Evolutionary conservation across 2,329 filamentous ascomycete genomes (phyloP).

Genomic region (Cladosporium sp.): DNA sequence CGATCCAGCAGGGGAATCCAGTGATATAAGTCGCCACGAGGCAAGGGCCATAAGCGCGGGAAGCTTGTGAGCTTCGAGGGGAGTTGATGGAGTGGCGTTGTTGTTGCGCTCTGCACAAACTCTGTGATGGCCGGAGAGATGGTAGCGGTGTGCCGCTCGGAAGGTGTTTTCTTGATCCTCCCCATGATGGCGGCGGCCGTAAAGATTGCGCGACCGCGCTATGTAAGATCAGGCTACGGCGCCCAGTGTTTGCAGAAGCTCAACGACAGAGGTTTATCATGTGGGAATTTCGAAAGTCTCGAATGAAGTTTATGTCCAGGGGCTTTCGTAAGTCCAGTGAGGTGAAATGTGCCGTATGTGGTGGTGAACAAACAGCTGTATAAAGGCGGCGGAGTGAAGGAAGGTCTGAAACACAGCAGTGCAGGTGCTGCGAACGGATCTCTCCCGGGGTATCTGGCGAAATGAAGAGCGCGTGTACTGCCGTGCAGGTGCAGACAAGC

Average conservation of each 20-base stretch:
- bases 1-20: conserved; percentile 94
- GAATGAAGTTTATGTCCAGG: neutral
- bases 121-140: conserved; percentile 81
- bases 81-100: conserved; percentile 68
- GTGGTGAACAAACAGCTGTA: neutral
- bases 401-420: conserved; percentile 13
- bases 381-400: conserved; percentile 1
- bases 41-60: conserved; percentile 89
- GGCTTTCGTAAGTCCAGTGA: neutral
- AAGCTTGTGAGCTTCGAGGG: conserved; percentile 74
- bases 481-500: neutral
- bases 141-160: conserved; percentile 51
- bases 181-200: conserved; percentile 34
- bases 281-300: neutral
- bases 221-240: conserved; percentile 8
- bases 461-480: conserved; percentile 1
- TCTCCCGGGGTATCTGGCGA: conserved; percentile 1
- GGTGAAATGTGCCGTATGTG: neutral
- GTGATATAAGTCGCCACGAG: conserved; percentile 92
- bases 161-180: conserved; percentile 55
- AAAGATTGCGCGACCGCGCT: conserved; percentile 8
- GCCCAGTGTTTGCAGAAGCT: conserved; percentile 7
- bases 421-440: conserved; percentile 9
- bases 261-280: conserved; percentile 1
- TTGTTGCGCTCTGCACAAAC: conserved; percentile 69